Conservation (phyloP, 2,329 filamentous ascomycete genomes). For the Penicillium sp. region DNA sequence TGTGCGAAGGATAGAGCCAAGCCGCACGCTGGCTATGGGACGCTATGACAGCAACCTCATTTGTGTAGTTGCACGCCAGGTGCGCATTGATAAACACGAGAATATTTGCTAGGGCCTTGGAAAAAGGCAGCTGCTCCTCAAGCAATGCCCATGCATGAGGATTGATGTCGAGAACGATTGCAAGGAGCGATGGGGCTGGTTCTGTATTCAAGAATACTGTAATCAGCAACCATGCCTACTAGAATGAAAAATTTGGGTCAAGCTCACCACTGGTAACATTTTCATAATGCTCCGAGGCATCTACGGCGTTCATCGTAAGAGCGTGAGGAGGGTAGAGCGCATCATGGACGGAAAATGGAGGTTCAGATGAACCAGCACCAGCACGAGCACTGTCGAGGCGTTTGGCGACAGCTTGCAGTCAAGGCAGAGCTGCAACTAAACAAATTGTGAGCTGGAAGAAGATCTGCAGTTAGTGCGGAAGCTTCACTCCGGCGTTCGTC, state of each 20-base stretch:
- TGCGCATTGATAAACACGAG: constrained; percentile 97
- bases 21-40: constrained; percentile 80
- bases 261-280: constrained; percentile 42
- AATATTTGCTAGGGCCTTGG: constrained; percentile 79
- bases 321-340: constrained; percentile 8
- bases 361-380: constrained; percentile 16
- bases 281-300: constrained; percentile 57
- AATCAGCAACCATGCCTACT: not conserved
- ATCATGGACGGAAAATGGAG: constrained; percentile 15
- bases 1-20: constrained; percentile 75
- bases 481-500: too few species aligned
- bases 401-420: too few species aligned
- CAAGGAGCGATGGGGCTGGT: constrained; percentile 73
- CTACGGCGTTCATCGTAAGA: constrained; percentile 60
- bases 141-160: constrained; percentile 88
- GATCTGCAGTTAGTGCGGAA: not conserved
- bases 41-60: constrained; percentile 87
- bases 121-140: constrained; percentile 69
- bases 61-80: constrained; percentile 86
- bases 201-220: constrained; percentile 32
- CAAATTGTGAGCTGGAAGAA: not conserved
- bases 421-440: not conserved
- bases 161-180: constrained; percentile 92
- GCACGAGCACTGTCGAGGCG: constrained; percentile 7
- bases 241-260: not conserved